A percentile compares a stretch with the other conserved stretches of the same genome.
Evolutionary conservation across 352 stramenopile species (phyloP).

Genomic region (Phytophthora uliginosa): DNA sequence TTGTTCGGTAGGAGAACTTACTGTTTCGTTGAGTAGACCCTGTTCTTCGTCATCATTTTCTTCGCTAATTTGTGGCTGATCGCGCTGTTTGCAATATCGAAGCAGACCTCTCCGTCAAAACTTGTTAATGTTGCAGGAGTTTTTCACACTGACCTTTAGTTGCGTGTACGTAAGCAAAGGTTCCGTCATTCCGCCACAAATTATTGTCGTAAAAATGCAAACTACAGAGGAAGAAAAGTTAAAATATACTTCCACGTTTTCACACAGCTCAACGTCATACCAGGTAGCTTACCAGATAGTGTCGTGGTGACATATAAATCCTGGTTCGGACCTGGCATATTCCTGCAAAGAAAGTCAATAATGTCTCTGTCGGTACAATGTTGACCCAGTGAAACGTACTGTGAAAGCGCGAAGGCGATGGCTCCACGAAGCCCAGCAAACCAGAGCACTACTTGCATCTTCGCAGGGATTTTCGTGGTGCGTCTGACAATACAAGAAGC

Average conservation of each 20-base stretch:
- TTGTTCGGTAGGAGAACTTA: slow-evolving; percentile 7
- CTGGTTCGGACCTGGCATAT: slow-evolving; percentile 96
- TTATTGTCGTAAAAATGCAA: slow-evolving; percentile 97
- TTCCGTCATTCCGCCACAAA: slow-evolving; percentile 94
- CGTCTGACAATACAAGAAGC: slow-evolving; percentile 37
- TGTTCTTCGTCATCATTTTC: slow-evolving; percentile 63
- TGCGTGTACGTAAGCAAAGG: slow-evolving; percentile 87
- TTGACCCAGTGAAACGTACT: slow-evolving; percentile 37
- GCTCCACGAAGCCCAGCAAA: slow-evolving; percentile 93
- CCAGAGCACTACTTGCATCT: slow-evolving; percentile 95
- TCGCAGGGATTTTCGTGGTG: slow-evolving; percentile 71
- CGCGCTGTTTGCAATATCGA: slow-evolving; percentile 23
- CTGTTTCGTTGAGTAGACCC: slow-evolving; percentile 48
- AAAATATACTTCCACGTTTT: neutral
- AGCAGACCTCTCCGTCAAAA: neutral
- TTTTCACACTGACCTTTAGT: slow-evolving; percentile 57
- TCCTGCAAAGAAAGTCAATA: slow-evolving; percentile 45
- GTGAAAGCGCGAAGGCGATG: slow-evolving; percentile 88
- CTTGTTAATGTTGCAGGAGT: neutral
- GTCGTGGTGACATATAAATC: slow-evolving; percentile 88
- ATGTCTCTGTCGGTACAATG: neutral
- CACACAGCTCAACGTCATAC: no score
- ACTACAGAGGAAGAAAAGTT: slow-evolving; percentile 49
- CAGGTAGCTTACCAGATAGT: slow-evolving; percentile 47
- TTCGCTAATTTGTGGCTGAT: slow-evolving; percentile 12